Evolutionary conservation across 2,329 filamentous ascomycete genomes (phyloP).

Genomic region (Zasmidium cellare): DNA sequence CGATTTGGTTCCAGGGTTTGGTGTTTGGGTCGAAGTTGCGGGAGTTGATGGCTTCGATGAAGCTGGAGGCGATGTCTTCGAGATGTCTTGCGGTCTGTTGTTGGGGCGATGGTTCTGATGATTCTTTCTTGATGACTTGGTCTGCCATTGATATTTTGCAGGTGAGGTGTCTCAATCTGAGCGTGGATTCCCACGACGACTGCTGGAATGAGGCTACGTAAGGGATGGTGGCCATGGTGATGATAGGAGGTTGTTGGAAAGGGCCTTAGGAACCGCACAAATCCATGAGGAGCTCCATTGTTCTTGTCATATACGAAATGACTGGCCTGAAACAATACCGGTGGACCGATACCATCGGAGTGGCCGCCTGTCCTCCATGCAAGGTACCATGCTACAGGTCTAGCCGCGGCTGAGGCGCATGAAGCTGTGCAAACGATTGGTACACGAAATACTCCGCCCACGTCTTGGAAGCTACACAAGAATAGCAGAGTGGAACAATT

Average conservation of each 20-base stretch:
- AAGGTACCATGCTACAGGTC: neutral
- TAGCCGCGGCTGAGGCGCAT: neutral
- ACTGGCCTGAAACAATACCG: too few species aligned
- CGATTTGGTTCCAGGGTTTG: conserved; percentile 1
- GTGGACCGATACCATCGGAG: too few species aligned
- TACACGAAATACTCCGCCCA: neutral
- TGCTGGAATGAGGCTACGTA: neutral
- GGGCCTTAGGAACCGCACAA: neutral
- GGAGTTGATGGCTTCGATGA: conserved; percentile 8
- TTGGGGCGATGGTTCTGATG: neutral
- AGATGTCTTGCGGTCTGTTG: conserved; percentile 1
- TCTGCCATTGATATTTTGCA: neutral
- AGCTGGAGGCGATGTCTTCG: conserved; percentile 1
- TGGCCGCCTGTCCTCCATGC: neutral
- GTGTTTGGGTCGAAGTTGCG: conserved; percentile 2
- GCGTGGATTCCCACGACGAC: neutral
- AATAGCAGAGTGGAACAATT: neutral
- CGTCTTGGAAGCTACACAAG: neutral
- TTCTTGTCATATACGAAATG: neutral
- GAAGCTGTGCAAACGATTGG: neutral
- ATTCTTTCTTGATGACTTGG: neutral
- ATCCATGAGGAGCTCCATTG: neutral
- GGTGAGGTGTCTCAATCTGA: neutral
- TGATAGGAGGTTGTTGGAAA: neutral
- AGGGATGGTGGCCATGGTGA: neutral